Conservation (phyloP, 306 rosid genomes). For the Albizia julibrissin region DNA sequence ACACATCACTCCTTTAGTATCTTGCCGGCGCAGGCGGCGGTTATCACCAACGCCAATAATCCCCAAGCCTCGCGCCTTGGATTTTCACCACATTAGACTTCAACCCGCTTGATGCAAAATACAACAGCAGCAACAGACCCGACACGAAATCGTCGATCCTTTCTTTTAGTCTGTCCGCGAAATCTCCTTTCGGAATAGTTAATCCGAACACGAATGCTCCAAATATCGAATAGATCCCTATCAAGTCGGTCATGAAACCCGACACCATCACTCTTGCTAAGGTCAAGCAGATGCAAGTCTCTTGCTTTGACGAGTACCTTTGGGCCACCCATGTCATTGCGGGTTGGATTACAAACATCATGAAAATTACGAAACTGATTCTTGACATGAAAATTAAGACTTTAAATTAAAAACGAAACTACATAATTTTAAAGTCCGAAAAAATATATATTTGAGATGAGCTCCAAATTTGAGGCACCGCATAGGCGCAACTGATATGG, state of each 20-base stretch:
- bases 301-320: conserved; percentile 40
- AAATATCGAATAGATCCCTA: conserved; percentile 83
- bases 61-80: conserved; percentile 70
- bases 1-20: conserved; percentile 67
- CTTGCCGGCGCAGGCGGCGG: conserved; percentile 79
- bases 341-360: conserved; percentile 62
- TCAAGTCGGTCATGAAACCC: conserved; percentile 73
- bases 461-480: no score
- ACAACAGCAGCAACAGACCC: conserved; percentile 72
- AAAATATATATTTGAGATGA: no score
- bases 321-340: conserved; percentile 64
- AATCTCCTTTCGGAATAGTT: conserved; percentile 65
- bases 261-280: conserved; percentile 68
- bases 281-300: conserved; percentile 54
- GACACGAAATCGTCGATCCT: conserved; percentile 85
- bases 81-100: conserved; percentile 71
- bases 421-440: no score
- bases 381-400: conserved; percentile 53
- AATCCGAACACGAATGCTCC: conserved; percentile 84
- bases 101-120: conserved; percentile 85
- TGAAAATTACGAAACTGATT: conserved; percentile 53
- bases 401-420: no score
- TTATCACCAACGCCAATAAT: conserved; percentile 53
- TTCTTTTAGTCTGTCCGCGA: conserved; percentile 56
- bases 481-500: no score